Evolutionary conservation across 441 rosid genomes (phyloP).

Genomic region (Mallotus japonicus): DNA sequence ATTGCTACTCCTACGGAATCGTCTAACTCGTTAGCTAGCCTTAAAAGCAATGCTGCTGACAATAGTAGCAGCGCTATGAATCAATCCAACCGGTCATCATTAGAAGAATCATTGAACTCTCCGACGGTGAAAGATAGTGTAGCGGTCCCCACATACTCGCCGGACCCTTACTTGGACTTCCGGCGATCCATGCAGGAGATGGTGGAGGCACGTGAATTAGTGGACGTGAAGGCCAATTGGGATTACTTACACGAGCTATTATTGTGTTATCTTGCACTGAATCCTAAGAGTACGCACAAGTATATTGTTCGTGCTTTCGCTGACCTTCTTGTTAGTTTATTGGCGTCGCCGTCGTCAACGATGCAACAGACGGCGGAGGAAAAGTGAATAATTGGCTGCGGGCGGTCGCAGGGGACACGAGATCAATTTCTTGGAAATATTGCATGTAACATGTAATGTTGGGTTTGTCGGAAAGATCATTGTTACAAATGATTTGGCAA

Average conservation of each 20-base stretch:
- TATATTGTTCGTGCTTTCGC: conserved; percentile 73
- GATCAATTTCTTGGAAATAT: conserved; percentile 8
- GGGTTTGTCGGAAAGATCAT: conserved; percentile 20
- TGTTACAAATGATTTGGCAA: conserved; percentile 19
- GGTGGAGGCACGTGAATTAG: conserved; percentile 66
- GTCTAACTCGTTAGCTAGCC: conserved; percentile 23
- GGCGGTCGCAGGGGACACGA: conserved; percentile 10
- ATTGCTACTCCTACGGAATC: conserved; percentile 30
- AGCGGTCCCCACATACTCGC: conserved; percentile 65
- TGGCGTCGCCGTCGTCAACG: conserved; percentile 31
- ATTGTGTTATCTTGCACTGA: conserved; percentile 62
- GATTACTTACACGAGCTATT: conserved; percentile 77
- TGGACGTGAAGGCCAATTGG: conserved; percentile 57
- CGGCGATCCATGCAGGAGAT: conserved; percentile 90
- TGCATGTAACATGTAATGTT: conserved; percentile 16
- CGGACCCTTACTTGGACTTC: conserved; percentile 80
- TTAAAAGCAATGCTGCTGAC: conserved; percentile 16
- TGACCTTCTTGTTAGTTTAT: conserved; percentile 64
- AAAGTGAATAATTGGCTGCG: not conserved
- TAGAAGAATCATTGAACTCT: conserved; percentile 14
- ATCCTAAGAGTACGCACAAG: conserved; percentile 66
- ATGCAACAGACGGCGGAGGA: not conserved
- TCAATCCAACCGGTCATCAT: conserved; percentile 11
- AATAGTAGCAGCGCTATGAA: not conserved
- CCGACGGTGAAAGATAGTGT: conserved; percentile 35